These are phyloP conservation scores for Ceratocystis eucalypticola DNA, from an alignment of 2,329 filamentous ascomycete genomes.

Conservation along the genomic window DNA sequence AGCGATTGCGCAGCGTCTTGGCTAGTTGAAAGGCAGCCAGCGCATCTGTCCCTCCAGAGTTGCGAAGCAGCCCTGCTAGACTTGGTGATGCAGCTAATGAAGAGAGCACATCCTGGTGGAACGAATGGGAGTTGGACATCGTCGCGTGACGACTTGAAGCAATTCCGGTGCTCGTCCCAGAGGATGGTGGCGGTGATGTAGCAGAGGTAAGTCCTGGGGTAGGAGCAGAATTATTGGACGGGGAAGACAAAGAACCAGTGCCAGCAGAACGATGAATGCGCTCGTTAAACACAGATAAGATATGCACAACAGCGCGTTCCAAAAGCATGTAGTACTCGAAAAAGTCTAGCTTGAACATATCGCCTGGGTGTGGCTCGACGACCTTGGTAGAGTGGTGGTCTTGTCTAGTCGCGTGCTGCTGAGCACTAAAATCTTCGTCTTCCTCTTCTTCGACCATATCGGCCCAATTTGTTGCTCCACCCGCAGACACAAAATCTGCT, in stretches of 20 bases:
- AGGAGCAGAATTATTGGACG: background rate
- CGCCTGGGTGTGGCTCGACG: conserved; percentile 37
- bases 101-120: conserved; percentile 56
- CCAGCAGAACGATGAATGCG: conserved; percentile 29
- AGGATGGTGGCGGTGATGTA: background rate
- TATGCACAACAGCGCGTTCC: conserved; percentile 54
- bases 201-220: background rate
- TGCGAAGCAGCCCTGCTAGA: conserved; percentile 40
- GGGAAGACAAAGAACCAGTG: background rate
- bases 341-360: conserved; percentile 65
- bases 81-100: conserved; percentile 40
- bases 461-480: conserved; percentile 10
- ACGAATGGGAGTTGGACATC: conserved; percentile 34
- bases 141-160: conserved; percentile 8
- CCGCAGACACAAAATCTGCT: background rate
- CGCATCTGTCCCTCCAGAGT: conserved; percentile 25
- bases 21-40: conserved; percentile 47
- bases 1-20: conserved; percentile 57
- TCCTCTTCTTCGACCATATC: conserved; percentile 20
- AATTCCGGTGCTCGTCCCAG: background rate
- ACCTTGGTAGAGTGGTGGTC: background rate
- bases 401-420: background rate
- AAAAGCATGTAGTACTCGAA: conserved; percentile 63
- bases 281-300: conserved; percentile 51
- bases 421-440: conserved; percentile 22